Conservation (phyloP, 1,139 yeast species). For the Blastobotrys buckinghamii region DNA sequence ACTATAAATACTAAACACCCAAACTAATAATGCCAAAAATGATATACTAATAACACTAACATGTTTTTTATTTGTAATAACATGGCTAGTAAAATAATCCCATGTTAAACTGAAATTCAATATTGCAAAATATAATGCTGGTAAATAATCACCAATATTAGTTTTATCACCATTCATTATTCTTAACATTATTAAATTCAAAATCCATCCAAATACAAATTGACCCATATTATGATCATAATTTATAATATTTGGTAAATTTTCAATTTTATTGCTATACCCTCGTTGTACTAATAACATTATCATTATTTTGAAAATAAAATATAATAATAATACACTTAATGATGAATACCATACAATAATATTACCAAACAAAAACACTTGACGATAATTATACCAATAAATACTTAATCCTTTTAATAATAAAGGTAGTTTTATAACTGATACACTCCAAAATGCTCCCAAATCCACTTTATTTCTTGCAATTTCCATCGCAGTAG, state of each 20-base stretch:
- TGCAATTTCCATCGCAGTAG: slow-evolving; percentile 18
- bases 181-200: slow-evolving; percentile 18
- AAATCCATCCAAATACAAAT: slow-evolving; percentile 21
- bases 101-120: slow-evolving; percentile 16
- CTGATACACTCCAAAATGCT: slow-evolving; percentile 14
- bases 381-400: slow-evolving; percentile 40
- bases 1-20: slow-evolving; percentile 16
- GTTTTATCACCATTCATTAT: slow-evolving; percentile 11
- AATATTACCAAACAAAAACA: slow-evolving; percentile 56
- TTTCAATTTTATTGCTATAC: slow-evolving; percentile 8
- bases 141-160: slow-evolving; percentile 23
- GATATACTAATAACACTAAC: neutral
- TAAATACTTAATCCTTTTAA: slow-evolving; percentile 50
- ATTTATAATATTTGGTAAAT: slow-evolving; percentile 11
- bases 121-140: slow-evolving; percentile 25
- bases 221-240: slow-evolving; percentile 27
- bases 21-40: slow-evolving; percentile 10
- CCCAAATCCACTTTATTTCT: slow-evolving; percentile 17
- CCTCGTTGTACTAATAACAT: slow-evolving; percentile 21
- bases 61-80: neutral
- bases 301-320: slow-evolving; percentile 20
- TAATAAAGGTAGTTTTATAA: slow-evolving; percentile 47
- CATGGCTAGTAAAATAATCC: slow-evolving; percentile 4
- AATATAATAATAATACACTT: slow-evolving; percentile 16
- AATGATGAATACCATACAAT: slow-evolving; percentile 41